Evolutionary conservation across 495 filamentous ascomycete genomes (phyloP).

Genomic region (Podospora anserina): DNA sequence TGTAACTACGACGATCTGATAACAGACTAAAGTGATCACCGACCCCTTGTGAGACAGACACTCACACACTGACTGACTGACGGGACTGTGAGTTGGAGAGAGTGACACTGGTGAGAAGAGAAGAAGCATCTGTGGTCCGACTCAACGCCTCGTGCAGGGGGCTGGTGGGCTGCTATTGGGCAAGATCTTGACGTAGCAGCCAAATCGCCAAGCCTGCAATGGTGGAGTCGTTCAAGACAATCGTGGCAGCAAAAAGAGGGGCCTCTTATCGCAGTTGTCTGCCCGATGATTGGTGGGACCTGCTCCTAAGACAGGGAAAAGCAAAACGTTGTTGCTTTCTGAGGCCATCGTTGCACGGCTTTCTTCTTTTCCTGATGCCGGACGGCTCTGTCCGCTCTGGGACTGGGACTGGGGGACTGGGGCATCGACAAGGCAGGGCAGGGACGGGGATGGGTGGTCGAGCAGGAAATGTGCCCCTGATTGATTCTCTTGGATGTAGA

Average conservation of each 20-base stretch:
- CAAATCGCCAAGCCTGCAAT: conserved; percentile 23
- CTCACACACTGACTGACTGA: no score
- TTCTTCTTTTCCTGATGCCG: conserved; percentile 1
- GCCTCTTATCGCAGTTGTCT: conserved; percentile 24
- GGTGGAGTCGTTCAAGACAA: conserved; percentile 10
- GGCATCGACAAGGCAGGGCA: not conserved
- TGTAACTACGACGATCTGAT: no score
- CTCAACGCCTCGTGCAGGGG: not conserved
- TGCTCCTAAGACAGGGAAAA: conserved; percentile 1
- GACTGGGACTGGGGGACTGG: not conserved
- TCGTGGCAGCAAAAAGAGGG: conserved; percentile 14
- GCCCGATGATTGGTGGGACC: conserved; percentile 18
- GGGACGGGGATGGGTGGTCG: not conserved
- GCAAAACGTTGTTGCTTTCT: conserved; percentile 1
- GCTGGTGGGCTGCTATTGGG: conserved; percentile 8
- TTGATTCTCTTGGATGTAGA: not conserved
- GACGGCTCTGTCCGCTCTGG: conserved; percentile 5
- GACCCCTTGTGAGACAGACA: no score
- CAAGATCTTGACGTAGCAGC: conserved; percentile 26
- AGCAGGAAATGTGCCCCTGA: not conserved
- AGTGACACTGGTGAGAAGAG: not conserved
- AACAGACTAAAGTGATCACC: no score
- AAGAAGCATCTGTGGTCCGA: not conserved
- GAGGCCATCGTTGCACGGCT: conserved; percentile 1
- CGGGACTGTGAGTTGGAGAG: not conserved